These are phyloP conservation scores for Coemansia sp. DNA, from an alignment of 192 early-diverging fungal species.

Conservation along the genomic window DNA sequence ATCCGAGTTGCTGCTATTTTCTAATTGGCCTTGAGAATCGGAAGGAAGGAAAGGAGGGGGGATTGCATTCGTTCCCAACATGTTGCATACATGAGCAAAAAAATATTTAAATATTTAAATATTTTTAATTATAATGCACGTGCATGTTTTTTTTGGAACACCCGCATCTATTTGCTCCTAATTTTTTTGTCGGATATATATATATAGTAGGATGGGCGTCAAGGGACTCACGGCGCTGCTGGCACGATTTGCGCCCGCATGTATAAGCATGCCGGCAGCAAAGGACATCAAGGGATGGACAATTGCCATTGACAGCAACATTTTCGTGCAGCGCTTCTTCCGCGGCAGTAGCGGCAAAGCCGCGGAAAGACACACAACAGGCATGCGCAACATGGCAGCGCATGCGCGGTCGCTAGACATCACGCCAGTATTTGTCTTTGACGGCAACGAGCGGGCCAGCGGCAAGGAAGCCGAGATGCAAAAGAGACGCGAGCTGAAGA, in stretches of 20 bases:
- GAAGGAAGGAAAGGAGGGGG: not conserved
- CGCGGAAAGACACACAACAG: conserved; percentile 56
- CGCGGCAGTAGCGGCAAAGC: conserved; percentile 40
- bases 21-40: not conserved
- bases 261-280: conserved; percentile 38
- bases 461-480: conserved; percentile 57
- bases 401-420: conserved; percentile 55
- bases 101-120: not conserved
- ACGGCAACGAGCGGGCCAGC: conserved; percentile 51
- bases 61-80: not conserved
- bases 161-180: not conserved
- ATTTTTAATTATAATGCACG: not conserved
- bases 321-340: conserved; percentile 60
- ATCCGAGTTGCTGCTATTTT: not conserved
- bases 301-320: conserved; percentile 58
- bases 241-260: conserved; percentile 52
- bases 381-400: conserved; percentile 58
- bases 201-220: conserved; percentile 53
- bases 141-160: not conserved
- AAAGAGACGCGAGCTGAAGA: conserved; percentile 18
- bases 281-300: conserved; percentile 45
- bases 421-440: conserved; percentile 72
- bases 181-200: not conserved
- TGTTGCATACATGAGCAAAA: not conserved
- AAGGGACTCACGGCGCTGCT: conserved; percentile 57